Evolutionary conservation across 2,329 filamentous ascomycete species (phyloP), one percentile per base, ranked within the genome.

Genomic region (Phialophora chinensis): DNA sequence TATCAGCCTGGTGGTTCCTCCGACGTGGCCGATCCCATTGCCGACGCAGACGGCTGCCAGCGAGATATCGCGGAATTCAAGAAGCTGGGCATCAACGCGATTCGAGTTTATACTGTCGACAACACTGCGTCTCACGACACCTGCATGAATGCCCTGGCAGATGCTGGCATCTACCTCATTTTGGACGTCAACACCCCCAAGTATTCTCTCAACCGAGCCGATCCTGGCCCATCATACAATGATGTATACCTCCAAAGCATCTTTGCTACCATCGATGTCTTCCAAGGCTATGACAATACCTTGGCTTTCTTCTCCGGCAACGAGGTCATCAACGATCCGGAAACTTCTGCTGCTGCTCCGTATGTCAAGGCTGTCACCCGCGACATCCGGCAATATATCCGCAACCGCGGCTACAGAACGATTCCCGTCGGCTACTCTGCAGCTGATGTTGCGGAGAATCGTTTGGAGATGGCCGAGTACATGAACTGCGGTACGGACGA

Each of bases 21-120:
- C 60, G 78, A 87, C 50, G 79, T 87, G 58, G 80, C 81, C 62
- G 93, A 97, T 76, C 92, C 93, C 67, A 89, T 97, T 61, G 88
- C 91, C 69, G 89, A 96, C 74, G 76, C 82, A 27, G 79, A 79
- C 3, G 80, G 84, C 75, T 97, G 93, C 86, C 85, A 87, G 78
- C 90, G 93, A 71, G 92, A 96, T 76, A 90, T 97, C 73, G 80
- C 82, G 60, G 84, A 92, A 77, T 96, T 97, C 87, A 87, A 91
- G 83, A 86, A 92, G 72, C 85, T 97, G 59, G 92, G 93, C 57
- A 83, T 97, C 81, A 97, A 97, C 84, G 93, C 92, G 29, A 85
- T 97, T 76, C 93, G 93, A 79, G 91, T 97, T 69, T 97, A 97
- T 85, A 92, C 90, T 17, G 89, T 96, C 72, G 93, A 97, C 84